Base-by-base conservation (phyloP, 1,139 yeast species). In the Hansenula lynferdii region DNA sequence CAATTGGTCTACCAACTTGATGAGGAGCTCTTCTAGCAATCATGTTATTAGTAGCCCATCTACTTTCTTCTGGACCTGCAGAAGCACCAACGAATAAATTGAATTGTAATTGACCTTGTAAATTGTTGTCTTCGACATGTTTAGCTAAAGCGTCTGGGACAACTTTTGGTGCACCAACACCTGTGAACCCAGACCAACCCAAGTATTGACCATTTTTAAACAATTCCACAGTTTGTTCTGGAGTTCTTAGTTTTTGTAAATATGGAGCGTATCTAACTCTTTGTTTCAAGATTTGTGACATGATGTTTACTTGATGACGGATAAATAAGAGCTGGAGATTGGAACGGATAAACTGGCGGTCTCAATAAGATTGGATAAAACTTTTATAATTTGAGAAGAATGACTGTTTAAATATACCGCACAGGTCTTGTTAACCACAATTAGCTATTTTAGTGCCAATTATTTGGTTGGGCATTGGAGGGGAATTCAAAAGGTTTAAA, bases 141-240 rank as follows among this genome's bases (percentile, higher is more conserved):
- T 86, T 82, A 19, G 86, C 95, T 39, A 92, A 63, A 2, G 96
- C 96, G 15, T 77, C 73, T 37, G 97, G 97, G 23, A 92, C 74
- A 17, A 77, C 96, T 64, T 92, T 92, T 49, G 98, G 97, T 6
- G 97, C 94, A 56, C 97, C 97, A 37, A 92, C 97, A 56, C 97
- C 97, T 25, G 98, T 90, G 70, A 92, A 92, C 35, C 98, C 98
- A 18, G 97, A 89, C 97, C 97, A 90, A 41, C 97, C 98, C 32
- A 92, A 67, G 60, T 85, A 87, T 61, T 89, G 95, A 44, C 95
- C 96, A 56, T 86, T 74, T 57, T 86, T 79, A 71, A 92, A 90
- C 37, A 84, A 64, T 20, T 89, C 94, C 41, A 90, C 65, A 64
- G 94, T 74, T 55, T 90, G 90, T 57, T 86, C 86, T 11, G 94